Base-by-base conservation (phyloP, 2,329 filamentous ascomycete genomes). In the Dactylellina leptospora region DNA sequence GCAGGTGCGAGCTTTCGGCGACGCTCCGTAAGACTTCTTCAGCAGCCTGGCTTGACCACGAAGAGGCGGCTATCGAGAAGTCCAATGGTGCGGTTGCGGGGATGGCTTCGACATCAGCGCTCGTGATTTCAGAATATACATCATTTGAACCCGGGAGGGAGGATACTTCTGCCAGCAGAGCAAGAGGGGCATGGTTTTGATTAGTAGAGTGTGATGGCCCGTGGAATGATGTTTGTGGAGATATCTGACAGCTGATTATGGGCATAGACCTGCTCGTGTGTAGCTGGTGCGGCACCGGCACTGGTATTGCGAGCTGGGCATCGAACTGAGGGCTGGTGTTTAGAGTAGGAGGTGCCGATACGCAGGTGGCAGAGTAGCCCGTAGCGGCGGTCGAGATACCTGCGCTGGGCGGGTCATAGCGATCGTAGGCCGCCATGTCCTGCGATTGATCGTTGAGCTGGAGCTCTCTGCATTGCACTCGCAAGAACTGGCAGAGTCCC, bases 401-500 rank as follows among this genome's bases (percentile, higher is more conserved):
- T 16, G 18, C 6, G 30, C 13, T 16, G 11, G 36, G 13, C 1
- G 16, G 23, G 33, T 22, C 61, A 6, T 58, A 51, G 2, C 51
- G 28, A n/a, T 56, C 53, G 16, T 66, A 56, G 2, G 25, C 40
- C 10, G 51, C 27, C 11, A n/a, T 13, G 1, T 38, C 40, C 3
- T 27, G 11, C 10, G 44, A 30, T 48, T 38, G 50, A 16, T 58
- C 44, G 8, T 42, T 47, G 1, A 70, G 11, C 8, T 28, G 30
- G 2, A 72, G 1, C 22, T 64, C 50, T 10, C 51, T 2, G 38
- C 75, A 76, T 45, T 75, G 74, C 25, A 96, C 93, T 80, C 93
- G 85, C 74, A 96, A 82, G 78, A 96, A 97, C 64, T 88, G 86
- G 78, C 93, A 97, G 4, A 84, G 77, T 1, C 75, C 79, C 55